Evolutionary conservation across 176 grass and related monocot genomes (phyloP).

Genomic region (Paspalum notatum): DNA sequence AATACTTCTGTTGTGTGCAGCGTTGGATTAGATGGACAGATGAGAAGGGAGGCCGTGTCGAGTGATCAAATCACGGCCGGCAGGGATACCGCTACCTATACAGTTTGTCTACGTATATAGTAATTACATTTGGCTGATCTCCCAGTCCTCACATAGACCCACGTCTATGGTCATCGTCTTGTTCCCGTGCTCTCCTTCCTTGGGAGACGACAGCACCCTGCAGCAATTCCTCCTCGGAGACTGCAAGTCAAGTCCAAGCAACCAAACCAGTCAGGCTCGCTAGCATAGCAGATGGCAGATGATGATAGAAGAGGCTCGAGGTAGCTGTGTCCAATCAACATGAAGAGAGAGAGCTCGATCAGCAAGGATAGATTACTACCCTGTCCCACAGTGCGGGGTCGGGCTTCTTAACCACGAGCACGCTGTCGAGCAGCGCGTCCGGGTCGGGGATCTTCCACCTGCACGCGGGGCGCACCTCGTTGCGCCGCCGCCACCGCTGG

Average conservation of each 20-base stretch:
- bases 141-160: conserved; percentile 69
- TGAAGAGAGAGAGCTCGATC: not conserved
- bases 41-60: too few relatives aligned
- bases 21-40: too few relatives aligned
- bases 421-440: conserved; percentile 60
- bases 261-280: conserved; percentile 4
- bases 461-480: conserved; percentile 63
- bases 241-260: conserved; percentile 47
- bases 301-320: not conserved
- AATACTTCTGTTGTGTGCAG: too few relatives aligned
- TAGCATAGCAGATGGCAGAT: not conserved
- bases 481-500: conserved; percentile 59
- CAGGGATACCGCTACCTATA: too few relatives aligned
- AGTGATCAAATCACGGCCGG: too few relatives aligned
- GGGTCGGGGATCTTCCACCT: conserved; percentile 88
- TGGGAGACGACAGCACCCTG: conserved; percentile 65
- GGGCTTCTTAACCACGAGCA: conserved; percentile 85
- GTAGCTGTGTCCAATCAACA: not conserved
- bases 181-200: conserved; percentile 34
- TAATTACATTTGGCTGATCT: conserved; percentile 55
- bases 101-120: not conserved
- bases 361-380: conserved; percentile 56
- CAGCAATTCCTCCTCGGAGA: conserved; percentile 88
- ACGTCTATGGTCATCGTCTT: conserved; percentile 77
- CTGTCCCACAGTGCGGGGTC: conserved; percentile 78